A percentile compares a stretch with the other conserved stretches of the same genome.
Evolutionary conservation across 768 basidiomycete species (phyloP).

Genomic region (Termitomyces sp.): DNA sequence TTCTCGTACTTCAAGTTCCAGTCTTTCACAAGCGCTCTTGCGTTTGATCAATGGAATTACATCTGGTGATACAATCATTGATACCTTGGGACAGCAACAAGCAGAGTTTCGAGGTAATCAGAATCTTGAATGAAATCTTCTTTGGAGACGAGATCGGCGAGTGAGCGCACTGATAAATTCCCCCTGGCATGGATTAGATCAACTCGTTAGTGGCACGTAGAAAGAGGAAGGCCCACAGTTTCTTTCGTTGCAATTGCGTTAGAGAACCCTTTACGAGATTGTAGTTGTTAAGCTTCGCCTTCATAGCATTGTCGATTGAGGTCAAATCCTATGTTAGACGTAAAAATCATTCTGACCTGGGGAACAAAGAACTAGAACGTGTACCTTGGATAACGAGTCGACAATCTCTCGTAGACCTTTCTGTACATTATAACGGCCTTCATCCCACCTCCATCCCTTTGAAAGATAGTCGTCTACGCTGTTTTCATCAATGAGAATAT

Average conservation of each 20-base stretch:
- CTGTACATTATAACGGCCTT: constrained; percentile 84
- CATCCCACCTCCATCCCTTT: constrained; percentile 90
- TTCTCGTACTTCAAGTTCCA: constrained; percentile 91
- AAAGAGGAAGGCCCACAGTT: constrained; percentile 52
- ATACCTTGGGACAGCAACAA: constrained; percentile 95
- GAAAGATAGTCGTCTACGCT: constrained; percentile 77
- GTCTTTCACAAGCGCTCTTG: constrained; percentile 76
- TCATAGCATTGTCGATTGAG: constrained; percentile 93
- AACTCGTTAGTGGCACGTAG: constrained; percentile 1
- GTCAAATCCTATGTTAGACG: constrained; percentile 71
- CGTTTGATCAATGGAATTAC: constrained; percentile 23
- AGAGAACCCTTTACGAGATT: constrained; percentile 92
- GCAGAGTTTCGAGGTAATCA: constrained; percentile 88
- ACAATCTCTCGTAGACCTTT: constrained; percentile 80
- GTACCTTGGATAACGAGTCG: constrained; percentile 82
- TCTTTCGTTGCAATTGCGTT: constrained; percentile 91
- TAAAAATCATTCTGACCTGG: constrained; percentile 7
- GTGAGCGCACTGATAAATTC: constrained; percentile 87
- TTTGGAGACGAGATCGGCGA: constrained; percentile 80
- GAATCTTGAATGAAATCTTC: constrained; percentile 85
- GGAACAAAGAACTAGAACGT: constrained; percentile 12
- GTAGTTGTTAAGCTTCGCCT: constrained; percentile 87
- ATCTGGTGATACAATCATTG: constrained; percentile 20
- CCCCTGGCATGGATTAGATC: constrained; percentile 51
- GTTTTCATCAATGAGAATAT: constrained; percentile 77